Evolutionary conservation across 192 early-diverging fungal species (phyloP).

Genomic region (Linnemannia exigua): DNA sequence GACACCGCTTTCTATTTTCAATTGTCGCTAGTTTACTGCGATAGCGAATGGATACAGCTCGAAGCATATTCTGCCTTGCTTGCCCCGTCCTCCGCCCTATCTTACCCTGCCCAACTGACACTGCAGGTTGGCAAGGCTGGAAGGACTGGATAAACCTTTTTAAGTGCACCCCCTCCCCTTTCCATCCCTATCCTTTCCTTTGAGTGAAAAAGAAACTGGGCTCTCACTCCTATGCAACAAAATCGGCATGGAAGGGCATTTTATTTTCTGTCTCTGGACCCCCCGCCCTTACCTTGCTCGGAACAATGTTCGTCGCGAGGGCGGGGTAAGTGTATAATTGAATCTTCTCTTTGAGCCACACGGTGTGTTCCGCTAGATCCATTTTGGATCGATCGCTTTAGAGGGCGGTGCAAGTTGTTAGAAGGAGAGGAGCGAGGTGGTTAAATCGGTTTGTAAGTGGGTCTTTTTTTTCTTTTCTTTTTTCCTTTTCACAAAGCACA

Average conservation of each 20-base stretch:
- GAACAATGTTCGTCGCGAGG: conserved; percentile 1
- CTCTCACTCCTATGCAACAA: not conserved
- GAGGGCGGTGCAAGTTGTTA: not conserved
- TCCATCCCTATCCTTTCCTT: not conserved
- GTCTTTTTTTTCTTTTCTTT: no score
- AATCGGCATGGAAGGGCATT: not conserved
- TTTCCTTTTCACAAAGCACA: no score
- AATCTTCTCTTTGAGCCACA: not conserved
- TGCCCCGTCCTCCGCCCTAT: no score
- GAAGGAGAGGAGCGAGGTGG: no score
- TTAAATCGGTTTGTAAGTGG: no score
- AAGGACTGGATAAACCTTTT: not conserved
- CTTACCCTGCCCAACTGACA: no score
- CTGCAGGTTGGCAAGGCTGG: not conserved
- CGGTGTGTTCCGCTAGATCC: not conserved
- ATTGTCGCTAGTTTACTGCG: no score
- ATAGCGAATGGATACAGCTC: no score
- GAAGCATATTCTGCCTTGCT: no score
- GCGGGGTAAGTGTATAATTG: not conserved
- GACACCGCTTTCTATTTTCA: no score
- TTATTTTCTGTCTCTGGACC: not conserved
- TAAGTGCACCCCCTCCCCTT: not conserved
- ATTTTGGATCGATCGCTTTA: not conserved
- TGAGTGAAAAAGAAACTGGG: not conserved
- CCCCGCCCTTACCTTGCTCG: not conserved